A percentile compares a stretch with the other conserved stretches of the same genome.
These are phyloP conservation scores for Acacia crassicarpa DNA, from an alignment of 306 rosid species.

Conservation along the genomic window DNA sequence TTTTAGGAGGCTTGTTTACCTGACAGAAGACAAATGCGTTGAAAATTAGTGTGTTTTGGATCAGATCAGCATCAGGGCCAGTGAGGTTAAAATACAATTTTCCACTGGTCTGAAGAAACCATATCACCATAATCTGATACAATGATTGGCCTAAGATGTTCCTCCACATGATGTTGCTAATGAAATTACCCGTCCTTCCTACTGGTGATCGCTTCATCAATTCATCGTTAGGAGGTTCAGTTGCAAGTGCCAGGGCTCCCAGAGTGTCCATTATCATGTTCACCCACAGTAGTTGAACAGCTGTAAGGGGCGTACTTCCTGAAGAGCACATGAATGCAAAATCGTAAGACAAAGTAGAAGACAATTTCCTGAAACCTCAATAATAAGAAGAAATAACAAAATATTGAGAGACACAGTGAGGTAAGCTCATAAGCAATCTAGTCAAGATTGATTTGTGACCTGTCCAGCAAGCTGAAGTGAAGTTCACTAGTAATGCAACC, in stretches of 20 bases:
- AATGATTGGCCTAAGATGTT: constrained; percentile 86
- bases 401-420: not conserved
- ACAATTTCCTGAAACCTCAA: not conserved
- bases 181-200: constrained; percentile 90
- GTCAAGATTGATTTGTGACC: constrained; percentile 49
- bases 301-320: constrained; percentile 94
- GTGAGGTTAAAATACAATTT: constrained; percentile 51
- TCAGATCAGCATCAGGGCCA: constrained; percentile 65
- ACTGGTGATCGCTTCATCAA: constrained; percentile 89
- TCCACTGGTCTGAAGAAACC: constrained; percentile 89
- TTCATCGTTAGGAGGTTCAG: constrained; percentile 90
- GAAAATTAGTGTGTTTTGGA: constrained; percentile 87
- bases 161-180: constrained; percentile 98
- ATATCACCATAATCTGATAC: constrained; percentile 78
- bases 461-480: constrained; percentile 88
- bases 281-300: constrained; percentile 96
- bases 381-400: not conserved
- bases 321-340: constrained; percentile 27
- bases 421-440: constrained; percentile 4
- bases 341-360: constrained; percentile 31
- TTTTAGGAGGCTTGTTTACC: constrained; percentile 47
- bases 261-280: constrained; percentile 99
- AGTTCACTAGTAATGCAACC: constrained; percentile 91
- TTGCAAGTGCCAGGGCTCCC: constrained; percentile 98
- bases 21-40: constrained; percentile 92